A percentile compares a stretch with the other conserved stretches of the same genome.
Conservation (phyloP, 495 filamentous ascomycete genomes). For the Penicillium longicatenatum region DNA sequence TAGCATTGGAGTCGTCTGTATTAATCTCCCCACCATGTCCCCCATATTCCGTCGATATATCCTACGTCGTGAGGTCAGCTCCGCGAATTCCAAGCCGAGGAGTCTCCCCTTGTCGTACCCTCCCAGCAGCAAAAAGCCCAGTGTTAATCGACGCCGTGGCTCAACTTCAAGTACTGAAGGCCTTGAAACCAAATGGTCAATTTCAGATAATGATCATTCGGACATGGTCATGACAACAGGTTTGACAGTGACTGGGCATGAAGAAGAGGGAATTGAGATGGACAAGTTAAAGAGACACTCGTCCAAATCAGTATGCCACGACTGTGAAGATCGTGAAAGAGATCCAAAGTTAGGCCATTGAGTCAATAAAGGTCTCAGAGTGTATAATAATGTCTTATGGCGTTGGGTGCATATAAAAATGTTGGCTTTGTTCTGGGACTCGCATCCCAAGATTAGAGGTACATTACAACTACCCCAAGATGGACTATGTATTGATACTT, state of each 20-base stretch:
- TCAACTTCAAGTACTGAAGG: neutral
- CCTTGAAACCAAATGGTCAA: neutral
- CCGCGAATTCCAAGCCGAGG: neutral
- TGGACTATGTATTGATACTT: too few species aligned
- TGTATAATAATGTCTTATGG: neutral
- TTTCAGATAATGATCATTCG: neutral
- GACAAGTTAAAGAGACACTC: neutral
- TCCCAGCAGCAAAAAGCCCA: neutral
- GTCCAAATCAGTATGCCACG: neutral
- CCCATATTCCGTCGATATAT: constrained; percentile 4
- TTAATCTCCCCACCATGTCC: constrained; percentile 3
- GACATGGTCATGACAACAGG: neutral
- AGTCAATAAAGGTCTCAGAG: neutral
- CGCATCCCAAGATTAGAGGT: neutral
- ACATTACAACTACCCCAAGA: neutral
- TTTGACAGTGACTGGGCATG: neutral
- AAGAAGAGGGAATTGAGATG: neutral
- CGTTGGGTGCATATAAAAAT: neutral
- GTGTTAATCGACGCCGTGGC: neutral
- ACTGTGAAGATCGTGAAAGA: neutral
- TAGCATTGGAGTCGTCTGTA: constrained; percentile 2
- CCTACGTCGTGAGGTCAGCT: neutral
- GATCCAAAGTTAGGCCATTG: neutral
- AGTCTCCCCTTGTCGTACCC: neutral
- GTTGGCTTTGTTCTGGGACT: neutral